phyloP scores from a whole-genome alignment of 306 rosid species.

The Cyclanthera cordifolia region DNA sequence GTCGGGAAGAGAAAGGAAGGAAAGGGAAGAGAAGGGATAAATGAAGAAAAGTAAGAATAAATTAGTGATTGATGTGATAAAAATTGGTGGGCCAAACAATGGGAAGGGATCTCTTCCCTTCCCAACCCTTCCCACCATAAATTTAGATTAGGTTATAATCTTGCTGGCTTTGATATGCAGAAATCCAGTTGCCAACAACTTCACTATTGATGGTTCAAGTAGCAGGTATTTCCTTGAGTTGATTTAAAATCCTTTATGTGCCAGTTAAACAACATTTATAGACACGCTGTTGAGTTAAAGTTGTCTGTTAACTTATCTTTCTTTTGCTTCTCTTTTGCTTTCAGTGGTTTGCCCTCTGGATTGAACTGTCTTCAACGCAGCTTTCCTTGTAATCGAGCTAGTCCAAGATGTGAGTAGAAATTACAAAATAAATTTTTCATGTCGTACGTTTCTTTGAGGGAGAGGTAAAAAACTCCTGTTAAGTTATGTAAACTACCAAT shows the following conservation, averaged over 20 bases:
- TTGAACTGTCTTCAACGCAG: slow-evolving; percentile 52
- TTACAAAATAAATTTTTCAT: slow-evolving; percentile 5
- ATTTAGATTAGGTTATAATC: slow-evolving; percentile 18
- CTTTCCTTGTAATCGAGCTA: slow-evolving; percentile 55
- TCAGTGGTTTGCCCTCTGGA: slow-evolving; percentile 55
- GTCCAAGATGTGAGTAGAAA: slow-evolving; percentile 42
- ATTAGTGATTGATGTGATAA: too few species aligned
- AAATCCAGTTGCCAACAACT: slow-evolving; percentile 68
- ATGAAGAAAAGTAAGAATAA: too few species aligned
- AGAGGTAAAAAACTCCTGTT: too few species aligned
- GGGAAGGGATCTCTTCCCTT: too few species aligned
- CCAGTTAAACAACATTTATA: background rate
- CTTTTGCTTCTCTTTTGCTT: slow-evolving; percentile 14
- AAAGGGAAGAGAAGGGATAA: too few species aligned
- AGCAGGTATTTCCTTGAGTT: slow-evolving; percentile 37
- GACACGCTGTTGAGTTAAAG: background rate
- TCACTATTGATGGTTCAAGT: slow-evolving; percentile 32
- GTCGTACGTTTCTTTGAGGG: background rate
- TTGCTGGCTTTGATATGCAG: slow-evolving; percentile 32
- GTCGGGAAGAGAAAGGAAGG: too few species aligned
- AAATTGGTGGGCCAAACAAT: too few species aligned
- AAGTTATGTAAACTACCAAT: too few species aligned
- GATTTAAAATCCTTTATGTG: slow-evolving; percentile 5
- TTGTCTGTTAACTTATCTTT: background rate
- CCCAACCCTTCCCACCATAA: too few species aligned